Percentiles rank a stretch among this genome's conserved stretches.
phyloP scores from a whole-genome alignment of 2,329 filamentous ascomycete species.

The Aspergillus tanneri region DNA sequence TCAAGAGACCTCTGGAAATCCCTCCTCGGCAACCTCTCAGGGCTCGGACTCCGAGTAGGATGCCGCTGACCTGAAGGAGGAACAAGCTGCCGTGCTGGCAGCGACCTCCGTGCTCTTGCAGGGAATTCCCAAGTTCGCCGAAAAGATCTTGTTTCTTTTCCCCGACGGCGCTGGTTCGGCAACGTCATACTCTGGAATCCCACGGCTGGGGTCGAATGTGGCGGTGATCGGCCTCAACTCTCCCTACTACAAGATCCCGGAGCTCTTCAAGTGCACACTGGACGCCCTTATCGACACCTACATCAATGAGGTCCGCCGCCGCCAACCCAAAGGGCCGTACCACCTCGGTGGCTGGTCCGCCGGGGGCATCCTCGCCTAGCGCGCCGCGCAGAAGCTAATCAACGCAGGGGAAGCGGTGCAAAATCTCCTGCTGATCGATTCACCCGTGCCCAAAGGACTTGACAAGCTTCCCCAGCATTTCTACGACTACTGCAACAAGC shows the following conservation, averaged over 20 bases:
- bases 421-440: constrained; percentile 62
- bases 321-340: constrained; percentile 53
- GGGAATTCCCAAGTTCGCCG: neutral
- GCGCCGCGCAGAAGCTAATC: constrained; percentile 58
- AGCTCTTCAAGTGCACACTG: neutral
- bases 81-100: neutral
- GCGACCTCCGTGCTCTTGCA: neutral
- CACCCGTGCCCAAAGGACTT: constrained; percentile 54
- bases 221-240: constrained; percentile 55
- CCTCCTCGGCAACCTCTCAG: neutral
- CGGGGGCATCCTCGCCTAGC: constrained; percentile 66
- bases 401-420: constrained; percentile 53
- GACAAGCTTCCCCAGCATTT: neutral
- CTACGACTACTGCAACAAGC: neutral
- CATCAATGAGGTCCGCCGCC: constrained; percentile 35
- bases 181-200: constrained; percentile 41
- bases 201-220: constrained; percentile 46
- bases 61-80: neutral
- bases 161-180: constrained; percentile 52
- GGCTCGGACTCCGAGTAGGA: neutral
- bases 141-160: constrained; percentile 44
- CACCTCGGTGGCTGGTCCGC: constrained; percentile 66
- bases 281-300: constrained; percentile 18
- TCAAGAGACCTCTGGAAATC: neutral
- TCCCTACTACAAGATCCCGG: constrained; percentile 37